Base-by-base conservation (phyloP, 2,329 filamentous ascomycete genomes). In the Xylaria polymorpha region DNA sequence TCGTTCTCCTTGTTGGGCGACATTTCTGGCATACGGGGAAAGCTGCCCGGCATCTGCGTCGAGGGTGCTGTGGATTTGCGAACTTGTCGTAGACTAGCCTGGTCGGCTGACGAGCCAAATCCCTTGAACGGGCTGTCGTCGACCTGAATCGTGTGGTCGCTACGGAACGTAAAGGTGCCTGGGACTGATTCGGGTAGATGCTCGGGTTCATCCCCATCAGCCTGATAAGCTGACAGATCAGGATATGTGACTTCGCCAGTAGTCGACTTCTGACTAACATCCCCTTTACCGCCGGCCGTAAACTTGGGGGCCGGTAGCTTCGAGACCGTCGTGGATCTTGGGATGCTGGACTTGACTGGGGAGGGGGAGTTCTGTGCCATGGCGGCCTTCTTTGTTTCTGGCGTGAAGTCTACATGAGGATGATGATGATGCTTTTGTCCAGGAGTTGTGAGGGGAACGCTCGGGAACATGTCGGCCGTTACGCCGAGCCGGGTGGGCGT, bases 401-500 rank as follows among this genome's bases (percentile, higher is more conserved):
- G 91, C 0, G 92, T 94, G 76, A 97, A 97, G 60, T 92, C 90
- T 43, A 97, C 93, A 65, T 88, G 91, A 82, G 97, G 97, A 20
- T 84, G 77, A 65, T 88, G 91, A 82, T 97, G 97, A 20, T 84
- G 77, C 79, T 90, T 92, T 29, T 90, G 86, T 39, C 90, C 90
- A 8, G 91, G 92, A 0, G 91, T 93, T 5, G 88, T 90, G 64
- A 88, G 81, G 6, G 87, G 84, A 20, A 85, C 78, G 3, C 83
- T 77, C 61, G 85, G 85, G 39, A 90, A 77, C 25, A 84, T 81
- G 74, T 88, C 89, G 39, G 88, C 83, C 14, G 85, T 77, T 20
- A 62, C 8, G 1, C 79, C 80, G 1, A 77, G 72, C 8, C 83
- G 81, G 9, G 77, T 81, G 1, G 86, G 85, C 0, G 86, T 87